Conservation (phyloP, 208 protist species). For the Crithidia expoeki region DNA sequence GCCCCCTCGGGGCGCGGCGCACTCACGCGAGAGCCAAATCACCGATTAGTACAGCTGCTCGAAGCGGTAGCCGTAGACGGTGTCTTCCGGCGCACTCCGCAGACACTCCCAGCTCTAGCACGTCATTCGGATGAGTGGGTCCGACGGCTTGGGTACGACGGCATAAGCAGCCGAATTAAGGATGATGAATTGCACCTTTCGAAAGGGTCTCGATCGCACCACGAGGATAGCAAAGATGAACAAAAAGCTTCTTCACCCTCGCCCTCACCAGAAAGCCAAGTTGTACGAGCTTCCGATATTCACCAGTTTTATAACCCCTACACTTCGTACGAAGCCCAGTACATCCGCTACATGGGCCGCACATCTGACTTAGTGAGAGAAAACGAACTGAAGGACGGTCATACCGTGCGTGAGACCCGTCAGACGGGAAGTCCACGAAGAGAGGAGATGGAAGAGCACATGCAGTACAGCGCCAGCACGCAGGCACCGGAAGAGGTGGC, state of each 20-base stretch:
- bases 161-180: too few species aligned
- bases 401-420: too few species aligned
- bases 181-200: too few species aligned
- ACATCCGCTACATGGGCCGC: too few species aligned
- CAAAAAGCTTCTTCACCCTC: neutral
- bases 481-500: constrained; percentile 9
- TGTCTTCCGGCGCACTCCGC: constrained; percentile 50
- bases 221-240: too few species aligned
- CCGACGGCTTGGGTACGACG: constrained; percentile 17
- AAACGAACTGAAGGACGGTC: neutral
- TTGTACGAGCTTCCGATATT: constrained; percentile 19
- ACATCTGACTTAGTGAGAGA: too few species aligned
- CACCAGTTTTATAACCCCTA: constrained; percentile 28
- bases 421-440: neutral
- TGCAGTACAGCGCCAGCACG: constrained; percentile 23
- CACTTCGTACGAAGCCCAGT: constrained; percentile 19
- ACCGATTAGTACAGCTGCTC: constrained; percentile 44
- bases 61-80: constrained; percentile 47
- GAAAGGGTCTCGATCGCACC: neutral
- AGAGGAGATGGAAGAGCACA: neutral
- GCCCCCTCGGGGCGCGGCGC: constrained; percentile 22
- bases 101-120: constrained; percentile 42
- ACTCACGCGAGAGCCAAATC: constrained; percentile 33
- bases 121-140: constrained; percentile 24
- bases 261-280: neutral